Evolutionary conservation across 768 basidiomycete genomes (phyloP), one percentile per base, ranked within the genome.

Genomic region (Leccinum disarticulatum): DNA sequence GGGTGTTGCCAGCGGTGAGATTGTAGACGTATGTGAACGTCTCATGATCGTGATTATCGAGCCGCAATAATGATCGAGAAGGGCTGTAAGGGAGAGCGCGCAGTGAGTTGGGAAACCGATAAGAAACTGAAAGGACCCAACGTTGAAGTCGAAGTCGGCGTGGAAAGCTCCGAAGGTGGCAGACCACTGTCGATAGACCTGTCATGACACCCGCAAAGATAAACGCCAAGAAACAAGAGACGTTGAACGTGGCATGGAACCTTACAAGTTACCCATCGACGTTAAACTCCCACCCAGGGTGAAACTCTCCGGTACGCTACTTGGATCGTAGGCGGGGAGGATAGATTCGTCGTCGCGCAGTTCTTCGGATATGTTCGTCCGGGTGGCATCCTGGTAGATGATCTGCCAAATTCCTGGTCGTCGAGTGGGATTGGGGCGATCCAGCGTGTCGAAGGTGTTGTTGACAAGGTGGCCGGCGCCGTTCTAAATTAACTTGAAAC

Each of bases 11-110:
- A 28, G 76, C 80, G 3, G 73, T 60, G 53, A 87, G 68, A 56
- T 77, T 76, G 64, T 87, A 86, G 2, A 80, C 79, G 64, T 86
- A 87, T 17, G 52, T 60, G 10, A 63, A 48, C 4, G 59, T 22
- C 14, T 75, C 67, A 8, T 60, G 53, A 7, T 75, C 67, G 6
- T 59, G 54, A 7, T 48, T 35, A 25, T 73, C 72, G 64, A 67
- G 67, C 38, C 62, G 63, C 10, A 68, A 58, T 50, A 73, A 71
- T 1, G 68, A 69, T 7, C 17, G 56, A 19, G 64, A 48, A 5
- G 28, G 57, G 35, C 72, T 74, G 38, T 73, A 52, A 46, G n/a
- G 36, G 7, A 25, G 27, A 8, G 51, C 22, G 22, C 0, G 22
- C 0, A 15, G 52, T 71, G 47, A 74, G 60, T 14, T 30, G 30